These are phyloP conservation scores for Claviceps arundinis DNA, from an alignment of 2,329 filamentous ascomycete species.

Conservation along the genomic window DNA sequence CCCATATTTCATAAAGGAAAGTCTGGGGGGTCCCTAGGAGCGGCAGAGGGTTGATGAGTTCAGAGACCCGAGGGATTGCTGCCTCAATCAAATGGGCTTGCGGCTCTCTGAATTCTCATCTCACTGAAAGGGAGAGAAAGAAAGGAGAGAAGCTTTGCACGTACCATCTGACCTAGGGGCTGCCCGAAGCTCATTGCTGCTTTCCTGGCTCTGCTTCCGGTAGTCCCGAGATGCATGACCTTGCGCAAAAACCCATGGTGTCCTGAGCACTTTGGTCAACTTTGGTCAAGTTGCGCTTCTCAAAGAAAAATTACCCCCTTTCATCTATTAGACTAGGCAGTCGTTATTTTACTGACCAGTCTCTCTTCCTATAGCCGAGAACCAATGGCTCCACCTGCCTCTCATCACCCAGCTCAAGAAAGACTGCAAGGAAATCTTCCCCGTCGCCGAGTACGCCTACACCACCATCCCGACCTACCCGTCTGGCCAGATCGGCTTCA, in stretches of 20 bases:
- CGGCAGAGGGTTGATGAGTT: constrained; percentile 11
- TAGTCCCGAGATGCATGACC: constrained; percentile 20
- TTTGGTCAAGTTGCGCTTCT: not conserved
- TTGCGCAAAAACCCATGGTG: not conserved
- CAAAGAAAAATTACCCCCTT: not conserved
- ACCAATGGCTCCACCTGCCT: constrained; percentile 95
- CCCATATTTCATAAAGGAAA: constrained; percentile 44
- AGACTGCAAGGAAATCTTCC: constrained; percentile 93
- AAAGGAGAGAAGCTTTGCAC: not conserved
- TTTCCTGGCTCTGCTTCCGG: constrained; percentile 23
- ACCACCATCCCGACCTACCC: constrained; percentile 99
- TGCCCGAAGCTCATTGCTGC: constrained; percentile 24
- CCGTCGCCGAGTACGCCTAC: constrained; percentile 95
- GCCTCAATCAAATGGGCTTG: not conserved
- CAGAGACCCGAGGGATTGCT: not conserved
- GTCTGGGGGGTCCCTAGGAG: constrained; percentile 23
- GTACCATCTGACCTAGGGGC: constrained; percentile 16
- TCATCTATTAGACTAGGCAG: not conserved
- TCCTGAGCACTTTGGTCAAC: not conserved
- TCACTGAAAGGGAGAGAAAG: not conserved
- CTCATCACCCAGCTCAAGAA: constrained; percentile 94
- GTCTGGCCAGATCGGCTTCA: constrained; percentile 98
- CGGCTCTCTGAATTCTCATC: constrained; percentile 3
- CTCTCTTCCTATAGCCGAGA: constrained; percentile 58
- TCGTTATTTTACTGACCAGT: constrained; percentile 7